Base-by-base conservation (phyloP, 75 land plant species). In the Larix kaempferi region DNA sequence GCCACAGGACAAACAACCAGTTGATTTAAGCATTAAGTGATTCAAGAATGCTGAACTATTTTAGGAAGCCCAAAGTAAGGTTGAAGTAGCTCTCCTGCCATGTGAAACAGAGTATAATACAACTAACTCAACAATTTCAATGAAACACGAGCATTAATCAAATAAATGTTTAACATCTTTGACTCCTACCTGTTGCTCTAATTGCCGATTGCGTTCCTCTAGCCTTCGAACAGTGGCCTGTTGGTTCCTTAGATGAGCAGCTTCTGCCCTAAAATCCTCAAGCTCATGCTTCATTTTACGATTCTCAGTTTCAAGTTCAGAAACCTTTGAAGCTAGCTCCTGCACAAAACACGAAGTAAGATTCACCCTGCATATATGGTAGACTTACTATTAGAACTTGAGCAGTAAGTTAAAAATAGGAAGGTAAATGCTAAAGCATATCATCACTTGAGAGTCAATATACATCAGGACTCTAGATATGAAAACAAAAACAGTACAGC, bases 271-370 rank as follows among this genome's bases (percentile, higher is more conserved):
- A 71, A 75, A 97, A 73, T 97, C 99, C 75, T 97, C 99, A 60
- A 97, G 87, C 81, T 97, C 99, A 60, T 95, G 92, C 76, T 90
- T 94, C 98, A 97, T 97, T 72, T 93, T 97, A 67, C 99, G 89
- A 77, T 95, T 97, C 71, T 97, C 99, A 63, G 91, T 81, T 82
- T 97, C 99, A 55, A 92, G 63, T 62, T 97, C 99, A 57, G 93
- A 78, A 56, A 97, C 64, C 61, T 86, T 94, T 15, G 77, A 17
- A 77, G 94, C 90, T 88, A 89, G 87, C 56, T 92, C 98, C 99
- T 97, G 81, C 57, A 75, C 13, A 19, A 41, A 69, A 69, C 23
- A 69, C 11, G 3, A 69, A 17, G 54, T 29, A 21, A 69, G 13
- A n/a, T 41, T 41, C 39, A 69, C 49, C 52, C n/a, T 69, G 22